phyloP scores from a whole-genome alignment of 2,329 filamentous ascomycete genomes.

The Phaeophleospora eucalypticola region DNA sequence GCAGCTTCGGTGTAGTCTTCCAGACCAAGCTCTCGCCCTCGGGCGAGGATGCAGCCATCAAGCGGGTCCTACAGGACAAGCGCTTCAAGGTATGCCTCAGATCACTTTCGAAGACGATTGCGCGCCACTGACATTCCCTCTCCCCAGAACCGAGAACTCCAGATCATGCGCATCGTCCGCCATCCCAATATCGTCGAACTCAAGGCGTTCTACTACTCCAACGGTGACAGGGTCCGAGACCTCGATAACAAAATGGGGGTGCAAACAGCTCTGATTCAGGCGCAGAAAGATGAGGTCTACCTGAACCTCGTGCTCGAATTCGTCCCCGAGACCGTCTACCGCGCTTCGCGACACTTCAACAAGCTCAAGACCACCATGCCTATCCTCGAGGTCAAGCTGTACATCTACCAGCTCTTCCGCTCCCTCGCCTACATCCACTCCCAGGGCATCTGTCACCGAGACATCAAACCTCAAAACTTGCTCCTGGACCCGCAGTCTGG shows the following conservation, averaged over 20 bases:
- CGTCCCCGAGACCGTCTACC: slow-evolving; percentile 96
- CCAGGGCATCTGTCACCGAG: slow-evolving; percentile 96
- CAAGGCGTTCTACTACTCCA: slow-evolving; percentile 99
- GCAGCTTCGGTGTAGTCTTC: slow-evolving; percentile 97
- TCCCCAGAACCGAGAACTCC: slow-evolving; percentile 95
- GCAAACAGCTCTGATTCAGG: slow-evolving; percentile 35
- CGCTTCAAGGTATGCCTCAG: slow-evolving; percentile 77
- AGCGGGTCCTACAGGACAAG: slow-evolving; percentile 97
- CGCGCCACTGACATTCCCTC: slow-evolving; percentile 18
- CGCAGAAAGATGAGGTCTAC: slow-evolving; percentile 85
- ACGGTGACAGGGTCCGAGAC: slow-evolving; percentile 78
- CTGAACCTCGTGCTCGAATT: slow-evolving; percentile 97
- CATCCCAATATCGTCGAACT: slow-evolving; percentile 98
- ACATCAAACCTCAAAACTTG: slow-evolving; percentile 98
- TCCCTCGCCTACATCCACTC: slow-evolving; percentile 98
- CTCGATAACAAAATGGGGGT: slow-evolving; percentile 34
- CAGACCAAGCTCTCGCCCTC: slow-evolving; percentile 98
- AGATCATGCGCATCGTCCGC: slow-evolving; percentile 99
- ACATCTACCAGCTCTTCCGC: slow-evolving; percentile 98
- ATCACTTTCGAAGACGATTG: slow-evolving; percentile 22
- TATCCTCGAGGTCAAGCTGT: slow-evolving; percentile 96
- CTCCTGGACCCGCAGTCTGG: slow-evolving; percentile 87
- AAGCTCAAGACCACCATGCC: slow-evolving; percentile 99
- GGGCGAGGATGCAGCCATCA: slow-evolving; percentile 97
- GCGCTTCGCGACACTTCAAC: slow-evolving; percentile 97